Evolutionary conservation across 257 asterid genomes (phyloP).

Genomic region (Capsicum rhomboideum): DNA sequence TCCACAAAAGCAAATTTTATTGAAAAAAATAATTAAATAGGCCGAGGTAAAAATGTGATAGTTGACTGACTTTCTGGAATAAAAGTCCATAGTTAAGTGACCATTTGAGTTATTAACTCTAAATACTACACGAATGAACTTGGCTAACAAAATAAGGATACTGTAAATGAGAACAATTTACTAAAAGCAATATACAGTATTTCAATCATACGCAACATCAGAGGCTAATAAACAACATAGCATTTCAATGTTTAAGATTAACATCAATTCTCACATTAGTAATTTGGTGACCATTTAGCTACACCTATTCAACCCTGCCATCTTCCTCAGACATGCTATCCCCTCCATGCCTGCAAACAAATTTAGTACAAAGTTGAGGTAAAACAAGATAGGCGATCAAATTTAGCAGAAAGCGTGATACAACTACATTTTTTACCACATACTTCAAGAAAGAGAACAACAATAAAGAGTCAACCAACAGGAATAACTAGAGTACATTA

Average conservation of each 20-base stretch:
- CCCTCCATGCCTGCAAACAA: slow-evolving; percentile 58
- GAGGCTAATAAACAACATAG: slow-evolving; percentile 3
- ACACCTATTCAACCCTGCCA: slow-evolving; percentile 41
- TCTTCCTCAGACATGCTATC: slow-evolving; percentile 54
- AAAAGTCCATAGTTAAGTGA: too few relatives aligned
- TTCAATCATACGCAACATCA: slow-evolving; percentile 21
- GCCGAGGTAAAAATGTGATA: too few relatives aligned
- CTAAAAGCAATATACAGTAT: slow-evolving; percentile 9
- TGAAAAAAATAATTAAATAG: too few relatives aligned
- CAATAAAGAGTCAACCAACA: not conserved
- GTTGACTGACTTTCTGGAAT: too few relatives aligned
- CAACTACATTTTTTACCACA: not conserved
- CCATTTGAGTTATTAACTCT: too few relatives aligned
- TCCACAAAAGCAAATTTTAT: too few relatives aligned
- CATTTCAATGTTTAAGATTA: slow-evolving; percentile 5
- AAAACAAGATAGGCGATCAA: not conserved
- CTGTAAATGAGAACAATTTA: not conserved
- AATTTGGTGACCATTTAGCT: slow-evolving; percentile 10
- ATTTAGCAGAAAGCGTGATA: not conserved
- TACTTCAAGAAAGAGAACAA: not conserved
- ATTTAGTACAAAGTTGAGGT: not conserved
- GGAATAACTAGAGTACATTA: not conserved
- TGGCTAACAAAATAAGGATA: not conserved
- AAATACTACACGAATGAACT: not conserved
- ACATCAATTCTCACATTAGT: slow-evolving; percentile 15